phyloP scores from a whole-genome alignment of 768 basidiomycete genomes.

The Scleroderma citrinum region DNA sequence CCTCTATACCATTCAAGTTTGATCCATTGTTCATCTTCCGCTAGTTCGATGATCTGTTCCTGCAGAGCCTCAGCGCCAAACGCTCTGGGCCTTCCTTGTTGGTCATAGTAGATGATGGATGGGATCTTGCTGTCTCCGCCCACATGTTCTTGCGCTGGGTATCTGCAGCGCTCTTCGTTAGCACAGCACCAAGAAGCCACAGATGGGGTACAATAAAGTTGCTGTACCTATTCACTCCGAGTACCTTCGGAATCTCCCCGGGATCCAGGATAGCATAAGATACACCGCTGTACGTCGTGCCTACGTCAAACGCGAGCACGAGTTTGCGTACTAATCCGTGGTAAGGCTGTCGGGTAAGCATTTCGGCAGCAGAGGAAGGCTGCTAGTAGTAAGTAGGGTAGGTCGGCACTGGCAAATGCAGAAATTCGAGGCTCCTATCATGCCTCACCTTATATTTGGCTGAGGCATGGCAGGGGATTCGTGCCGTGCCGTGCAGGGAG shows the following conservation, averaged over 20 bases:
- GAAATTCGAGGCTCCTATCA: not conserved
- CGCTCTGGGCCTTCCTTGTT: conserved; percentile 32
- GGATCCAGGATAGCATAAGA: conserved; percentile 40
- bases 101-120: conserved; percentile 42
- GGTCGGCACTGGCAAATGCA: not conserved
- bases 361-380: too few relatives aligned
- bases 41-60: conserved; percentile 33
- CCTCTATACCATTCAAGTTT: conserved; percentile 39
- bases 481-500: not conserved
- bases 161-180: conserved; percentile 13
- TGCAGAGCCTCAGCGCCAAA: conserved; percentile 41
- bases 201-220: too few relatives aligned
- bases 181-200: not conserved
- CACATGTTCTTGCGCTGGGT: conserved; percentile 38
- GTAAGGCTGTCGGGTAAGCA: conserved; percentile 34
- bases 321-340: conserved; percentile 31
- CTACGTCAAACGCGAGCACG: conserved; percentile 36
- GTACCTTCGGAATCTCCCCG: conserved; percentile 30
- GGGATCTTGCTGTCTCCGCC: conserved; percentile 45
- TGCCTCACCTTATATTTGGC: not conserved
- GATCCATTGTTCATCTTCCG: conserved; percentile 40
- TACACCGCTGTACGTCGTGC: conserved; percentile 37
- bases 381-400: too few relatives aligned
- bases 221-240: conserved; percentile 27
- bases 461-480: not conserved